Conservation (phyloP, 192 early-diverging fungal genomes). For the Mycoemilia scoparia region DNA sequence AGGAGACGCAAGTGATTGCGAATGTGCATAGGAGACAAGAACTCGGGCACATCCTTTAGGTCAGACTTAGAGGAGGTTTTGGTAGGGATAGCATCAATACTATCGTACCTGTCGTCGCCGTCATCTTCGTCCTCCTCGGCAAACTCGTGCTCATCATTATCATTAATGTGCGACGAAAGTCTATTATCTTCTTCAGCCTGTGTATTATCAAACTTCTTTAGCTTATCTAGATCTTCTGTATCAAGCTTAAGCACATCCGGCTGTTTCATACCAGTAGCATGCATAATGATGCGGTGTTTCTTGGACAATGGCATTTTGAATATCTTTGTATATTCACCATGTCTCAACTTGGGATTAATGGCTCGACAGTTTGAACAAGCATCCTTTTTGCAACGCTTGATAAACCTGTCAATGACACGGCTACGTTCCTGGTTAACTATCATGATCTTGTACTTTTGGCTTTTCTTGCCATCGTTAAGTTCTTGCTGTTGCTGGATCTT, state of each 20-base stretch:
- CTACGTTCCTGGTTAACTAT: constrained; percentile 25
- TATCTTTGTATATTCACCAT: constrained; percentile 67
- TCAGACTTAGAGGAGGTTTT: constrained; percentile 8
- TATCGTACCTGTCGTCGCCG: constrained; percentile 7
- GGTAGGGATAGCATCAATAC: constrained; percentile 12
- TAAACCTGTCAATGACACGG: constrained; percentile 18
- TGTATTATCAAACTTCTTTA: no score
- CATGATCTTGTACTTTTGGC: constrained; percentile 29
- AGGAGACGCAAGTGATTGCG: constrained; percentile 56
- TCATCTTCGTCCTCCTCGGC: constrained; percentile 15
- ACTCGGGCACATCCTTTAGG: constrained; percentile 10
- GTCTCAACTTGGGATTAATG: constrained; percentile 49
- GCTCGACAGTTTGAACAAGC: constrained; percentile 49
- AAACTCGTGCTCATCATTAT: constrained; percentile 17
- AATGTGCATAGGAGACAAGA: constrained; percentile 57
- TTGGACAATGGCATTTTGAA: constrained; percentile 54
- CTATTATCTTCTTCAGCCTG: neutral
- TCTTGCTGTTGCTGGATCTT: constrained; percentile 4
- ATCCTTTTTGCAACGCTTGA: constrained; percentile 13
- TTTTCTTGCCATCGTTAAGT: no score
- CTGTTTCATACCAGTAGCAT: constrained; percentile 30
- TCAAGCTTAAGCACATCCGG: constrained; percentile 20
- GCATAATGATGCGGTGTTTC: constrained; percentile 44
- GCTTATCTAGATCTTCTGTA: constrained; percentile 4
- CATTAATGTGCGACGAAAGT: neutral